phyloP scores from a whole-genome alignment of 2,329 filamentous ascomycete genomes.

The Neoscytalidium dimidiatum region DNA sequence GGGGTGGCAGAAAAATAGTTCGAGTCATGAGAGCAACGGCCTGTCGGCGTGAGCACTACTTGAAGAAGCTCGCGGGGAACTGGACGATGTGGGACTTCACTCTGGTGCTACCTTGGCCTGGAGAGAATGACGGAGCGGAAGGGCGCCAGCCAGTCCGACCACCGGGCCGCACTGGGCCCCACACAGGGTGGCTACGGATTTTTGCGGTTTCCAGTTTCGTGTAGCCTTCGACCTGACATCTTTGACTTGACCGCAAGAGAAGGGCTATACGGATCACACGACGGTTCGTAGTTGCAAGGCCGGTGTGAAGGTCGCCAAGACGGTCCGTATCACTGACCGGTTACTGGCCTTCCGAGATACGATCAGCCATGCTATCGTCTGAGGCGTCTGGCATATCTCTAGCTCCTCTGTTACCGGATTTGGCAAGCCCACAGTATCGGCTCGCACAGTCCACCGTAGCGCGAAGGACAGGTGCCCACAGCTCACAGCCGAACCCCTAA shows the following conservation, averaged over 20 bases:
- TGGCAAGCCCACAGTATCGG: neutral
- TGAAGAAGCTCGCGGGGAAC: neutral
- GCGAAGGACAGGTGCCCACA: neutral
- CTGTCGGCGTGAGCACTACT: too few species aligned
- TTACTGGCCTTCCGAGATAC: neutral
- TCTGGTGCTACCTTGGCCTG: neutral
- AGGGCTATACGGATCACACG: too few species aligned
- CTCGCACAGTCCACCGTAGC: neutral
- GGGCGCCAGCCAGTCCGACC: constrained; percentile 10
- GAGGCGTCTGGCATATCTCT: neutral
- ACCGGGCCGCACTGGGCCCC: constrained; percentile 1
- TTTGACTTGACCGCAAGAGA: too few species aligned
- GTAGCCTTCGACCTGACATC: neutral
- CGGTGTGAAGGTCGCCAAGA: too few species aligned
- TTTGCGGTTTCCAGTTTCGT: neutral
- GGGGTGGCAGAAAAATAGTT: too few species aligned
- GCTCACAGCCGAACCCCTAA: constrained; percentile 3
- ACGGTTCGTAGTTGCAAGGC: too few species aligned
- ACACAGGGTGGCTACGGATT: neutral
- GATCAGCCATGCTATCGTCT: neutral
- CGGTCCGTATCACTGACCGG: neutral
- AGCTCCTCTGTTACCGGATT: neutral
- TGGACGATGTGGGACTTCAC: neutral
- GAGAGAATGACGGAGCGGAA: neutral
- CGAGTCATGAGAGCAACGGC: too few species aligned